These are phyloP conservation scores for Pseudogymnoascus sp. DNA, from an alignment of 2,329 filamentous ascomycete species.

Conservation along the genomic window DNA sequence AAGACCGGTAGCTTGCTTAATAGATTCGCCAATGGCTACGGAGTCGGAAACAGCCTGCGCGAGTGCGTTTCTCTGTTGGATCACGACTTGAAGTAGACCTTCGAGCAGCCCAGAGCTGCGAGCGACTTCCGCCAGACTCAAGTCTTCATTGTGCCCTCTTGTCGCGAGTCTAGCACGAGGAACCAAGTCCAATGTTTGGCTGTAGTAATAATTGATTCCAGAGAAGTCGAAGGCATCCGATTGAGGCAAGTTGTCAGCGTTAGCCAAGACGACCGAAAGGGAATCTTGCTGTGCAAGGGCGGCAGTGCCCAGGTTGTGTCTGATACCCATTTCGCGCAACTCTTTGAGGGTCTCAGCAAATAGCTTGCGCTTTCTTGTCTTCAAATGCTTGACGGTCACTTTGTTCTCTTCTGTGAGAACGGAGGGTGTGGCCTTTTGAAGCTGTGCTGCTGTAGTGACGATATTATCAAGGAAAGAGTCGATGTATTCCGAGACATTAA, in stretches of 20 bases:
- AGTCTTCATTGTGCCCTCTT: conserved; percentile 73
- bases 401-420: conserved; percentile 85
- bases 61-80: conserved; percentile 50
- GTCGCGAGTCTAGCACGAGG: conserved; percentile 60
- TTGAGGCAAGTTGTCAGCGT: conserved; percentile 37
- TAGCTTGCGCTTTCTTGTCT: conserved; percentile 80
- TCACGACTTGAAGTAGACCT: conserved; percentile 63
- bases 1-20: conserved; percentile 30
- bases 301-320: conserved; percentile 70
- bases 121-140: conserved; percentile 72
- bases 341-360: conserved; percentile 83
- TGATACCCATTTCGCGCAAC: conserved; percentile 82
- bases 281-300: conserved; percentile 68
- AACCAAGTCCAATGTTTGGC: conserved; percentile 70
- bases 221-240: conserved; percentile 24
- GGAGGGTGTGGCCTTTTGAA: conserved; percentile 77
- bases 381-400: conserved; percentile 76
- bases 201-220: conserved; percentile 65
- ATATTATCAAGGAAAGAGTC: conserved; percentile 65
- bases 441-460: conserved; percentile 59
- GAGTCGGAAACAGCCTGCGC: conserved; percentile 18
- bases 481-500: conserved; percentile 55
- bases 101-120: conserved; percentile 83
- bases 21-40: conserved; percentile 21
- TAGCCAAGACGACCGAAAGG: conserved; percentile 62